Conservation (phyloP, 345 rosid genomes). For the thale cress (Arabidopsis thaliana) region TAIR10.1 NC_003070.9:17829501-17830000, state of each 20-base stretch:
- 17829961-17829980: slow-evolving; percentile 7
- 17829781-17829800: neutral
- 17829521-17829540: neutral
- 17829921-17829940: neutral
- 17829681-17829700: slow-evolving; percentile 86
- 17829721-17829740: slow-evolving; percentile 50
- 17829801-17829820: slow-evolving; percentile 90
- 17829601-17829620: slow-evolving; percentile 90
- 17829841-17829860: neutral
- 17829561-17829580: slow-evolving; percentile 91
- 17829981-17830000: slow-evolving; percentile 22
- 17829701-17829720: slow-evolving; percentile 91
- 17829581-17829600: slow-evolving; percentile 95
- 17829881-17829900: neutral
- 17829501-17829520: neutral
- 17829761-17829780: slow-evolving; percentile 15
- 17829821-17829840: slow-evolving; percentile 99
- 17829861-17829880: slow-evolving; percentile 23
- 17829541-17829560: slow-evolving; percentile 84
- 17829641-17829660: slow-evolving; percentile 99
- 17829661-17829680: slow-evolving; percentile 87
- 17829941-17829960: neutral
- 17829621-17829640: slow-evolving; percentile 93
- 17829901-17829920: neutral
- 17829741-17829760: slow-evolving; percentile 9